phyloP scores from a whole-genome alignment of 1,284 basidiomycete genomes.

The Ceratobasidium sp. region DNA sequence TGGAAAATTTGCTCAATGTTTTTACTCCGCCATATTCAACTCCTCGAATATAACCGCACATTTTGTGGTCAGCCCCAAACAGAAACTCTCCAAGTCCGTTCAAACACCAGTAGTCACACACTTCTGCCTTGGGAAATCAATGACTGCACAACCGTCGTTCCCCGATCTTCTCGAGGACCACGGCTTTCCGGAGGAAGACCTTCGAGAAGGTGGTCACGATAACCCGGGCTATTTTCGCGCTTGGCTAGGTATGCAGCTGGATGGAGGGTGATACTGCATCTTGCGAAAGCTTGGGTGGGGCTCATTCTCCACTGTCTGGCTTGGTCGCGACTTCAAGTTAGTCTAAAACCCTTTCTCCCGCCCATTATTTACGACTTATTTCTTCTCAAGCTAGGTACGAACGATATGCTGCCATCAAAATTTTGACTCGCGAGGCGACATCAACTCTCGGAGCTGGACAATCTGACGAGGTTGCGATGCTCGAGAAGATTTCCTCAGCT shows the following conservation, averaged over 20 bases:
- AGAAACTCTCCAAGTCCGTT: no score
- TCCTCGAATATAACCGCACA: no score
- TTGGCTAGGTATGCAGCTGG: slow-evolving; percentile 15
- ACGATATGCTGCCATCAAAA: slow-evolving; percentile 4
- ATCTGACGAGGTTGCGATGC: slow-evolving; percentile 4
- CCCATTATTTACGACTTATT: neutral
- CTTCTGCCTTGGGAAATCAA: no score
- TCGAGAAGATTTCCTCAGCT: neutral
- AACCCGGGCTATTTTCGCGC: slow-evolving; percentile 22
- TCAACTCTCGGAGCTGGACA: neutral
- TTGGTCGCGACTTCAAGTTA: slow-evolving; percentile 82
- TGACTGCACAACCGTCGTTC: no score
- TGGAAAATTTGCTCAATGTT: no score
- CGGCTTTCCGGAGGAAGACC: slow-evolving; percentile 13
- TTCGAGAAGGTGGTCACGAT: neutral
- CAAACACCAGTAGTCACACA: no score
- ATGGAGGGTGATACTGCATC: slow-evolving; percentile 79
- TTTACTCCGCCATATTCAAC: no score
- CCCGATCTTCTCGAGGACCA: neutral
- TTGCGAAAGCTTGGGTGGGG: slow-evolving; percentile 94
- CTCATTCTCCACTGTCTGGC: slow-evolving; percentile 95
- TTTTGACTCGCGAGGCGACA: slow-evolving; percentile 19
- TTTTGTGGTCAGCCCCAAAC: no score
- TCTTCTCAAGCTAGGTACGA: neutral
- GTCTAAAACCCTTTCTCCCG: neutral